Base-by-base conservation (phyloP, 2,329 filamentous ascomycete genomes). In the Ilyonectria destructans region DNA sequence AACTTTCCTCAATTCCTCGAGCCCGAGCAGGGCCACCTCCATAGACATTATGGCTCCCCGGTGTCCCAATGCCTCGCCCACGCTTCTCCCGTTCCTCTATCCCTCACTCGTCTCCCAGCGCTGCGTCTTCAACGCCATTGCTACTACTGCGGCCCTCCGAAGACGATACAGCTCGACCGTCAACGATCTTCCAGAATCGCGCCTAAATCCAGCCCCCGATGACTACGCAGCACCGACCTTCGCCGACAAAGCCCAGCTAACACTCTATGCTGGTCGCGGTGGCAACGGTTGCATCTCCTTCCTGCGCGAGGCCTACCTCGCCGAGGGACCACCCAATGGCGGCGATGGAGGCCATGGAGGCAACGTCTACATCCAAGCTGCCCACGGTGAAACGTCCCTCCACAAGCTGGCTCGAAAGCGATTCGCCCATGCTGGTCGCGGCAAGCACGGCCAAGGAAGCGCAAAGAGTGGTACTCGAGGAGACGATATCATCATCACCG, bases 201-300 rank as follows among this genome's bases (percentile, higher is more conserved):
- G 91, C 70, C 88, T 98, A 21, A 93, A 97, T 79, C 96, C 96
- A 2, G 79, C 89, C 0, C 94, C 95, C 0, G 92, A 94, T 76
- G 94, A 97, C 80, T 98, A 97, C 82, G 89, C 93, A 17, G 86
- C 91, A 35, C 90, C 94, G 4, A 92, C 91, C 51, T 99, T 99
- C 78, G 91, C 93, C 63, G 96, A 99, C 82, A 92, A 93, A 79
- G 95, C 95, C 62, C 89, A 89, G 8, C 82, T 98, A 31, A 93
- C 89, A 0, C 82, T 98, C 3, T 88, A 92, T 74, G 93, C 95
- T 19, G 96, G 96, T 9, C 83, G 86, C 2, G 96, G 96, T 29
- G 96, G 96, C 9, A 91, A 96, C 77, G 96, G 96, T 70, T 99
- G 96, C 78, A 94, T 98, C 58, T 96, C 96, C 0, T 99, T 98